Conservation (phyloP, 2,329 filamentous ascomycete genomes). For the Polytolypa hystricis region DNA sequence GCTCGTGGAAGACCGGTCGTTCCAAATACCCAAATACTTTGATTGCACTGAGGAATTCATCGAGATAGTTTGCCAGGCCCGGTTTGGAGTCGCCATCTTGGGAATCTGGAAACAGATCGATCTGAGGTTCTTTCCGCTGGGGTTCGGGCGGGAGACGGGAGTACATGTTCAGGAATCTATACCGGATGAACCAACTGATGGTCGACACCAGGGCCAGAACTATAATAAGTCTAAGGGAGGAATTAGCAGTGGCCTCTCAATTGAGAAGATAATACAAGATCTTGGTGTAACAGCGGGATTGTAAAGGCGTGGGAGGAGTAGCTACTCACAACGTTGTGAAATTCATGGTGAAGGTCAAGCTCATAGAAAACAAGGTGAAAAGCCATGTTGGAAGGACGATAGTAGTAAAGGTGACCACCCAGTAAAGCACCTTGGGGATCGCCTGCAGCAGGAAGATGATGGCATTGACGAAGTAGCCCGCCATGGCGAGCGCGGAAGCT, state of each 20-base stretch:
- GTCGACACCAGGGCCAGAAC: conserved; percentile 67
- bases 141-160: conserved; percentile 85
- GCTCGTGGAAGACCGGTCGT: conserved; percentile 90
- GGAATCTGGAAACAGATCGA: conserved; percentile 88
- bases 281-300: too few relatives aligned
- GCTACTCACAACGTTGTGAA: conserved; percentile 74
- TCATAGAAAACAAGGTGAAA: conserved; percentile 82
- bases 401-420: conserved; percentile 71
- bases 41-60: conserved; percentile 96
- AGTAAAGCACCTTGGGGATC: conserved; percentile 56
- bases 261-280: too few relatives aligned
- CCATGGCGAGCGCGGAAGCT: conserved; percentile 10
- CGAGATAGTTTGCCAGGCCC: conserved; percentile 87
- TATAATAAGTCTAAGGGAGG: conserved; percentile 60
- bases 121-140: conserved; percentile 86
- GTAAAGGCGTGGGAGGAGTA: conserved; percentile 3
- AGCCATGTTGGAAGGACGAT: conserved; percentile 83
- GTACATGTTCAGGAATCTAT: conserved; percentile 96
- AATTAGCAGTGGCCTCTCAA: too few relatives aligned
- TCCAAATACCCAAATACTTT: conserved; percentile 98
- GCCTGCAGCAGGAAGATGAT: conserved; percentile 41
- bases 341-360: conserved; percentile 96
- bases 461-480: conserved; percentile 7
- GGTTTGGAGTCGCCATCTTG: conserved; percentile 84
- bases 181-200: conserved; percentile 85